These are phyloP conservation scores for Raffaelea deltoideospora DNA, from an alignment of 2,329 filamentous ascomycete species.

Conservation along the genomic window DNA sequence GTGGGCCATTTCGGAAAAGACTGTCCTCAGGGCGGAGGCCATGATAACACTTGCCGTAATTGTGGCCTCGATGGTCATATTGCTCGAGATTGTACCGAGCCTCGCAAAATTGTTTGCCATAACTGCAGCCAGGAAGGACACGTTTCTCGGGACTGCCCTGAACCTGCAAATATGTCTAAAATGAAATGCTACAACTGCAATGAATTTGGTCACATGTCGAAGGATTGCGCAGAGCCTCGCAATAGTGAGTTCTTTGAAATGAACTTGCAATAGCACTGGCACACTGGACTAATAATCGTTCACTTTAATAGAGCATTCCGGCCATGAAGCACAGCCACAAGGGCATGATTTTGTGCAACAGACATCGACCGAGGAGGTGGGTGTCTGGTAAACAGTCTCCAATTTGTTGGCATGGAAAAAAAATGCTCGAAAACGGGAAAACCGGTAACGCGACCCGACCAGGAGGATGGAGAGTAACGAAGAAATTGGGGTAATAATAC, in stretches of 20 bases:
- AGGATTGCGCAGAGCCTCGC: conserved; percentile 38
- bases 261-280: too few relatives aligned
- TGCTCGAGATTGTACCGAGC: conserved; percentile 43
- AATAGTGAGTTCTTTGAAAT: conserved; percentile 35
- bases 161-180: conserved; percentile 30
- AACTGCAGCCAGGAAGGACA: conserved; percentile 47
- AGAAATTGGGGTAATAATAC: too few relatives aligned
- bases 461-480: too few relatives aligned
- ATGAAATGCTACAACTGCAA: conserved; percentile 45
- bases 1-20: conserved; percentile 48
- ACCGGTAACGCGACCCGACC: too few relatives aligned
- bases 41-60: conserved; percentile 40
- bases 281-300: too few relatives aligned
- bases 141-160: conserved; percentile 42
- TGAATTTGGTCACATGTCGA: conserved; percentile 29
- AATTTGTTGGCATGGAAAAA: too few relatives aligned
- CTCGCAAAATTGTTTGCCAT: conserved; percentile 35
- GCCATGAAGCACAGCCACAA: too few relatives aligned
- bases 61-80: conserved; percentile 49
- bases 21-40: conserved; percentile 45
- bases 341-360: too few relatives aligned
- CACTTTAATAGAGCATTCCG: too few relatives aligned
- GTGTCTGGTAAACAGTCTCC: too few relatives aligned
- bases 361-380: too few relatives aligned
- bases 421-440: too few relatives aligned